Percentiles rank a stretch among this genome's conserved stretches.
Evolutionary conservation across 2,329 filamentous ascomycete genomes (phyloP).

Genomic region (Microthyrium microscopicum): DNA sequence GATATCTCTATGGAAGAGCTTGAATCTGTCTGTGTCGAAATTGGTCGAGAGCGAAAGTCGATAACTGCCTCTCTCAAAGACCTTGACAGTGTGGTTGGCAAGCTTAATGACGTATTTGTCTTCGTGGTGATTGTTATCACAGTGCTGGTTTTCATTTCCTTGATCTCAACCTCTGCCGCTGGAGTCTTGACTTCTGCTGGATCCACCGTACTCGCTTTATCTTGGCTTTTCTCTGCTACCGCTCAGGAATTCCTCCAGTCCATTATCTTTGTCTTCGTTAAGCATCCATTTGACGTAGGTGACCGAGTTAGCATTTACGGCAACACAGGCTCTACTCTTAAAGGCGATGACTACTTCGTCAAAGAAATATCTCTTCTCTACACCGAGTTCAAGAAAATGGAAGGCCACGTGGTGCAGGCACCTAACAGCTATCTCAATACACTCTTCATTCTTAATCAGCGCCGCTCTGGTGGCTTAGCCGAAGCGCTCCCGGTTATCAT

Average conservation of each 20-base stretch:
- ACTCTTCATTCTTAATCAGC: constrained; percentile 87
- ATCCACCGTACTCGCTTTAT: constrained; percentile 71
- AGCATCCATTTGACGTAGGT: constrained; percentile 92
- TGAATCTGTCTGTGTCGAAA: constrained; percentile 83
- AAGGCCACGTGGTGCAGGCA: constrained; percentile 88
- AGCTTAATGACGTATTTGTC: constrained; percentile 76
- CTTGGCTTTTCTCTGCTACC: constrained; percentile 83
- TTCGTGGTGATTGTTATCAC: constrained; percentile 71
- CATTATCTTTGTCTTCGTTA: constrained; percentile 88
- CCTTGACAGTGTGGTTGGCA: constrained; percentile 79
- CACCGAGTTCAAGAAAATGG: constrained; percentile 98
- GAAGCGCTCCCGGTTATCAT: constrained; percentile 73
- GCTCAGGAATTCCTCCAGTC: constrained; percentile 92
- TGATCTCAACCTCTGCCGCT: constrained; percentile 81
- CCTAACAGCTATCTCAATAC: constrained; percentile 89
- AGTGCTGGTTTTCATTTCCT: constrained; percentile 70
- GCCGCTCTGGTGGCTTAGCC: constrained; percentile 72
- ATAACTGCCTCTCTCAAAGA: constrained; percentile 92
- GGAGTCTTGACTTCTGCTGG: constrained; percentile 81
- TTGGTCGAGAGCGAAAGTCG: constrained; percentile 84
- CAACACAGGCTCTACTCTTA: constrained; percentile 61
- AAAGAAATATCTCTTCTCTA: constrained; percentile 86
- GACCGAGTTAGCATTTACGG: constrained; percentile 87
- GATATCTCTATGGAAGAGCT: constrained; percentile 94
- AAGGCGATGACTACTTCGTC: constrained; percentile 88